A percentile compares a stretch with the other conserved stretches of the same genome.
Conservation (phyloP, 176 grass and related monocot species). For the Raddia distichophylla region DNA sequence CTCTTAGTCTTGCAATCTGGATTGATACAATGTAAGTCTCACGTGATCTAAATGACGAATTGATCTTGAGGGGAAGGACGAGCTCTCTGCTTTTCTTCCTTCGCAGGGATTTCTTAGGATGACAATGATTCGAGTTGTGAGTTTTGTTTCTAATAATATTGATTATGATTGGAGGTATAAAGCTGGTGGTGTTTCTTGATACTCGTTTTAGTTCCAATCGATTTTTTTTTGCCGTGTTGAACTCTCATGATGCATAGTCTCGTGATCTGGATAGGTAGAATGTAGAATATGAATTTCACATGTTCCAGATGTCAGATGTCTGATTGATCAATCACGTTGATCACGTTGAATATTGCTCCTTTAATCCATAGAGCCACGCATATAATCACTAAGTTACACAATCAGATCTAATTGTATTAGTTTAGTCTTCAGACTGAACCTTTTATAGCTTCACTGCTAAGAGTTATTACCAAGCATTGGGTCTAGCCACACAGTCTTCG, state of each 20-base stretch:
- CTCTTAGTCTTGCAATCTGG: background rate
- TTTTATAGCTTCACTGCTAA: background rate
- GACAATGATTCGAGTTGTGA: background rate
- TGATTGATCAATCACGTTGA: constrained; percentile 20
- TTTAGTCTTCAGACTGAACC: background rate
- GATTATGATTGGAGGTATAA: background rate
- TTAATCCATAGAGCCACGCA: background rate
- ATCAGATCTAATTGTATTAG: constrained; percentile 2
- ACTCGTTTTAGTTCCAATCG: background rate
- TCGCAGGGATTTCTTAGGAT: background rate
- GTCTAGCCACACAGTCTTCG: background rate
- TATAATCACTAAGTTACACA: background rate
- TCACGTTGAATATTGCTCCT: background rate
- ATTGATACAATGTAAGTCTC: constrained; percentile 13
- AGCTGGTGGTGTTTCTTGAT: background rate
- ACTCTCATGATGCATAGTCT: background rate
- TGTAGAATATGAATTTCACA: constrained; percentile 12
- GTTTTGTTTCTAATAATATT: background rate
- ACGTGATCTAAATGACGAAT: constrained; percentile 5
- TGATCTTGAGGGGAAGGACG: background rate
- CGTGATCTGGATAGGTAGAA: constrained; percentile 9
- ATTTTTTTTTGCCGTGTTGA: background rate
- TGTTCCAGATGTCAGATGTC: background rate
- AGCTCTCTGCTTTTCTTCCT: background rate
- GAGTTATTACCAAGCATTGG: background rate